These are phyloP conservation scores for Diaporthe amygdali DNA, from an alignment of 2,329 filamentous ascomycete species.

Conservation along the genomic window DNA sequence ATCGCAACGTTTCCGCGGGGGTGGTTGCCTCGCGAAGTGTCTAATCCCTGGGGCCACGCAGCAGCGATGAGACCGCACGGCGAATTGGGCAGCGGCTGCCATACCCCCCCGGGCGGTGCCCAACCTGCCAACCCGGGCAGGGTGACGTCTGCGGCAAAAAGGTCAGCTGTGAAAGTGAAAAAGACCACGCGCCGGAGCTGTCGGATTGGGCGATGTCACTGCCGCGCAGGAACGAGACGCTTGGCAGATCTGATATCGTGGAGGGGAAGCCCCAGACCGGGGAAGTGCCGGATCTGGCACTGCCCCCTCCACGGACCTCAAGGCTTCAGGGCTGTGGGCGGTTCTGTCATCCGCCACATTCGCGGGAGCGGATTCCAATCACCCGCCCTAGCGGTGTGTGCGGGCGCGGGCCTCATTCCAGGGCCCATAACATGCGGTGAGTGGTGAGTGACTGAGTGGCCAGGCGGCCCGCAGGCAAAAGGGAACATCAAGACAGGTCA, in stretches of 20 bases:
- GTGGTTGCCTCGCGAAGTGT: background rate
- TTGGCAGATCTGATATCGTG: constrained; percentile 4
- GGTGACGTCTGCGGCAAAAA: background rate
- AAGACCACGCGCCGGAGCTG: background rate
- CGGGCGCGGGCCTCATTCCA: background rate
- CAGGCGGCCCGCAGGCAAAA: background rate
- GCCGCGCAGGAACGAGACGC: constrained; percentile 8
- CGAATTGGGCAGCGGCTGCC: background rate
- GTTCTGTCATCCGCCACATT: background rate
- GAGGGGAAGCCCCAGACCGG: background rate
- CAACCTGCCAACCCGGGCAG: constrained; percentile 5
- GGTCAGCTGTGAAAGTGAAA: too few species aligned
- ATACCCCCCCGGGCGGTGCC: background rate
- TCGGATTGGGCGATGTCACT: constrained; percentile 9
- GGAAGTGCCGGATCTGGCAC: constrained; percentile 4
- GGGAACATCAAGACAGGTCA: background rate
- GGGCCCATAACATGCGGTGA: constrained; percentile 3
- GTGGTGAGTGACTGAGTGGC: too few species aligned
- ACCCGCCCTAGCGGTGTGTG: background rate
- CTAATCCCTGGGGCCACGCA: background rate
- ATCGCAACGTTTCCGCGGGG: background rate
- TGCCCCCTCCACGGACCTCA: background rate
- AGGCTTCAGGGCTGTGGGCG: background rate
- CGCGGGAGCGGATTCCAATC: background rate
- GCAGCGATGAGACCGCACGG: constrained; percentile 12